phyloP scores from a whole-genome alignment of 805 yeast species.

The Candida pini region DNA sequence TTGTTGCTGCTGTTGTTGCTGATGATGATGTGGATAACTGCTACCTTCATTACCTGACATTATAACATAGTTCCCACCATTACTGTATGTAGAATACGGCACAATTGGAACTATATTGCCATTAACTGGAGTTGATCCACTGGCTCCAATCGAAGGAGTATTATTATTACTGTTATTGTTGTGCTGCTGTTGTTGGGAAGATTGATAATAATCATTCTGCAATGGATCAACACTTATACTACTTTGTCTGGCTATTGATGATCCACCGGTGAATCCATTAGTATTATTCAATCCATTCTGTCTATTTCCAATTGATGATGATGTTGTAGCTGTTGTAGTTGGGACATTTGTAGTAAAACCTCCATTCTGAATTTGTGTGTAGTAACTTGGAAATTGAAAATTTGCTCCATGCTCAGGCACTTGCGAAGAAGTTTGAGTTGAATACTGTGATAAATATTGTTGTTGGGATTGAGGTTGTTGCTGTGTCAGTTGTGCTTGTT shows the following conservation, averaged over 20 bases:
- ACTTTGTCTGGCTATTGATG: neutral
- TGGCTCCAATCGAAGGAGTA: neutral
- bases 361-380: neutral
- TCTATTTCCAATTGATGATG: neutral
- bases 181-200: neutral
- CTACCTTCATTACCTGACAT: neutral
- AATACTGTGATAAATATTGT: conserved; percentile 1
- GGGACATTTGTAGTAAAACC: neutral
- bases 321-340: neutral
- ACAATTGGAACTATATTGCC: neutral
- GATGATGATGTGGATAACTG: conserved; percentile 5
- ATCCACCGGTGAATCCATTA: neutral
- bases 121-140: neutral
- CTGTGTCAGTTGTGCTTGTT: conserved; percentile 2
- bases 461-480: conserved; percentile 3
- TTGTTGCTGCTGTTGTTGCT: neutral
- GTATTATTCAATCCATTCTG: neutral
- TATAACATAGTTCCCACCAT: neutral
- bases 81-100: neutral
- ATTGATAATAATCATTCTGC: conserved; percentile 2
- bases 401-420: conserved; percentile 1
- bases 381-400: conserved; percentile 4
- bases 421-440: neutral
- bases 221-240: conserved; percentile 4
- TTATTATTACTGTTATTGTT: neutral